Percentiles rank a stretch among this genome's conserved stretches.
Conservation (phyloP, 73 alveolate species). For the Loxodes magnus region DNA sequence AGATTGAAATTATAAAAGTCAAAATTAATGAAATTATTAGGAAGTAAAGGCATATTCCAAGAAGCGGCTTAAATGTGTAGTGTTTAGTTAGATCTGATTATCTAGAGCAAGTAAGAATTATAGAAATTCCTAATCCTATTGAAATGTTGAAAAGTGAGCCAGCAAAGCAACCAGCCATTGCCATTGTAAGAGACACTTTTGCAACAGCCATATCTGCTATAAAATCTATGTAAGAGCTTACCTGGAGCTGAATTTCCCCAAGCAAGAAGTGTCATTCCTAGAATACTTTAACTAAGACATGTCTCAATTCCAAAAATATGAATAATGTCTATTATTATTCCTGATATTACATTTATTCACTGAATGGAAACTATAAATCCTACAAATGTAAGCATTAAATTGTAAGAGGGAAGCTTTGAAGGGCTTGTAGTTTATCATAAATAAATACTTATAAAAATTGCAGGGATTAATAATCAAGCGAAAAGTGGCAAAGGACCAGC, state of each 20-base stretch:
- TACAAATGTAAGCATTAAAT: not conserved
- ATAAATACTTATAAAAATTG: not conserved
- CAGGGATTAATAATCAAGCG: not conserved
- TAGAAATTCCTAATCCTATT: slow-evolving; percentile 86
- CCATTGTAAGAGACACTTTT: slow-evolving; percentile 90
- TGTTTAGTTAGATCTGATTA: too few species aligned
- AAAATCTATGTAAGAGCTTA: too few species aligned
- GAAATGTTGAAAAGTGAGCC: slow-evolving; percentile 88
- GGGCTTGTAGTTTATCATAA: not conserved
- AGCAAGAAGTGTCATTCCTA: slow-evolving; percentile 92
- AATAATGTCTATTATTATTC: slow-evolving; percentile 7
- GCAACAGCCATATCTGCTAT: slow-evolving; percentile 79
- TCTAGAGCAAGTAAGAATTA: too few species aligned
- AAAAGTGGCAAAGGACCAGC: too few species aligned
- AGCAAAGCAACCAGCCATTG: slow-evolving; percentile 95
- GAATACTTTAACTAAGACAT: too few species aligned
- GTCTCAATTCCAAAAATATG: too few species aligned
- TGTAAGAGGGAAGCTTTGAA: slow-evolving; percentile 4
- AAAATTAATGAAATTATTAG: too few species aligned
- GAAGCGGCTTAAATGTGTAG: too few species aligned
- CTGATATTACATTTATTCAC: slow-evolving; percentile 17
- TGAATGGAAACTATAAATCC: slow-evolving; percentile 10
- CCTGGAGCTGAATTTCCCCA: slow-evolving; percentile 96
- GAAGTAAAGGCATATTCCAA: too few species aligned
- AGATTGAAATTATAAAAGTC: too few species aligned